Percentiles rank a stretch among this genome's conserved stretches.
Conservation (phyloP, 768 basidiomycete species). For the Calocybe cyanea region DNA sequence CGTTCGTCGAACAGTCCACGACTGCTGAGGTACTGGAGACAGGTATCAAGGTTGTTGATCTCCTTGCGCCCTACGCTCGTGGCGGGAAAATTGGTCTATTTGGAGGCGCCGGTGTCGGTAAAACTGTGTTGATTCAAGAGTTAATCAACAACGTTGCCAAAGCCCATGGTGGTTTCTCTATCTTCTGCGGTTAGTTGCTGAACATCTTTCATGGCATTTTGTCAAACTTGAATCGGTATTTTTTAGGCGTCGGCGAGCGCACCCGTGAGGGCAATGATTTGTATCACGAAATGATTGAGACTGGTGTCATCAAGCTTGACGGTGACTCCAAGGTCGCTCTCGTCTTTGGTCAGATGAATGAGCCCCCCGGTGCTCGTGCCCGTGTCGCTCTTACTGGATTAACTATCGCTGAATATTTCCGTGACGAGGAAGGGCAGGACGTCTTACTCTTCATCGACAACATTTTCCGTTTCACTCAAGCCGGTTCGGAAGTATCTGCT, state of each 20-base stretch:
- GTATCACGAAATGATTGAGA: slow-evolving; percentile 99
- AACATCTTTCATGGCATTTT: not conserved
- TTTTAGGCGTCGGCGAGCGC: slow-evolving; percentile 95
- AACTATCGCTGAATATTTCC: slow-evolving; percentile 99
- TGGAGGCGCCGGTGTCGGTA: slow-evolving; percentile 99
- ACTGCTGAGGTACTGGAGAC: slow-evolving; percentile 99
- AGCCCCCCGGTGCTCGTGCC: slow-evolving; percentile 99
- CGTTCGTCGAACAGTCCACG: slow-evolving; percentile 98
- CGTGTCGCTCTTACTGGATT: slow-evolving; percentile 99
- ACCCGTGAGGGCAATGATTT: slow-evolving; percentile 99
- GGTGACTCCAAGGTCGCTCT: slow-evolving; percentile 99
- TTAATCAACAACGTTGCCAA: slow-evolving; percentile 99
- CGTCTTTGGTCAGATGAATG: slow-evolving; percentile 99
- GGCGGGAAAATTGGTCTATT: slow-evolving; percentile 99
- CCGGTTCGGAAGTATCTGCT: slow-evolving; percentile 99
- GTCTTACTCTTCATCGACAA: slow-evolving; percentile 99
- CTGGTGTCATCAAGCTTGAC: slow-evolving; percentile 99
- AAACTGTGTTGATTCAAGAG: slow-evolving; percentile 99
- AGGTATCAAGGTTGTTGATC: slow-evolving; percentile 99
- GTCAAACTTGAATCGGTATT: not conserved
- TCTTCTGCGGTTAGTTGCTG: slow-evolving; percentile 80
- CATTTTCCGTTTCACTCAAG: slow-evolving; percentile 99
- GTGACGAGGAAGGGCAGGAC: slow-evolving; percentile 99
- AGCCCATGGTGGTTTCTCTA: slow-evolving; percentile 99
- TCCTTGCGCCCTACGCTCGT: slow-evolving; percentile 99